Percentiles rank a stretch among this genome's conserved stretches.
Evolutionary conservation across 169 alveolate species (phyloP).

Genomic region (Hammondia hammondi): DNA sequence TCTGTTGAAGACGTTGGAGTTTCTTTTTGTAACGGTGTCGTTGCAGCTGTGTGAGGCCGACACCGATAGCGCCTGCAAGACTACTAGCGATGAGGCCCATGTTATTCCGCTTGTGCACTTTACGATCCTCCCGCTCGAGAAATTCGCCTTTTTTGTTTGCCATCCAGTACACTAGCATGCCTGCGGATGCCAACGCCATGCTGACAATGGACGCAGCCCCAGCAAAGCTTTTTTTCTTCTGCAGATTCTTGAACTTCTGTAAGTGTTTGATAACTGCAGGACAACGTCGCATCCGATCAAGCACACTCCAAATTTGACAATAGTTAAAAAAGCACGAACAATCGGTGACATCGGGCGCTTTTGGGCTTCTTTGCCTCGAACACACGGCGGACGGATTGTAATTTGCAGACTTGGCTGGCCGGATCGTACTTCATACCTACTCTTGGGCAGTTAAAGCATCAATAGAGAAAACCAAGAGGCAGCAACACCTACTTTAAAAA

Average conservation of each 20-base stretch:
- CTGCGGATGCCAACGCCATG: not conserved
- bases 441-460: too few relatives aligned
- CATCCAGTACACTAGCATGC: not conserved
- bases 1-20: not conserved
- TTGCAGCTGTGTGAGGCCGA: not conserved
- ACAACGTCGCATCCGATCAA: not conserved
- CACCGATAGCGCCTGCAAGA: not conserved
- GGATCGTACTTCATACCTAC: too few relatives aligned
- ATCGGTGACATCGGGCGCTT: too few relatives aligned
- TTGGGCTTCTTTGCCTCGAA: too few relatives aligned
- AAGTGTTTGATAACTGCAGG: not conserved
- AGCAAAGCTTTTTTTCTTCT: not conserved
- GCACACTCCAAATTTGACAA: not conserved
- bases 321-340: too few relatives aligned
- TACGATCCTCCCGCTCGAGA: not conserved
- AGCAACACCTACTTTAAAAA: too few relatives aligned
- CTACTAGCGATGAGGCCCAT: not conserved
- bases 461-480: too few relatives aligned
- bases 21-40: conserved; percentile 1
- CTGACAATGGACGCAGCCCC: not conserved
- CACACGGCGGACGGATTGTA: too few relatives aligned
- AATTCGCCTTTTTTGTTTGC: not conserved
- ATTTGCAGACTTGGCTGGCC: too few relatives aligned
- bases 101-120: not conserved
- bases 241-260: not conserved